These are phyloP conservation scores for Hericium coralloides DNA, from an alignment of 768 basidiomycete species.

Conservation along the genomic window DNA sequence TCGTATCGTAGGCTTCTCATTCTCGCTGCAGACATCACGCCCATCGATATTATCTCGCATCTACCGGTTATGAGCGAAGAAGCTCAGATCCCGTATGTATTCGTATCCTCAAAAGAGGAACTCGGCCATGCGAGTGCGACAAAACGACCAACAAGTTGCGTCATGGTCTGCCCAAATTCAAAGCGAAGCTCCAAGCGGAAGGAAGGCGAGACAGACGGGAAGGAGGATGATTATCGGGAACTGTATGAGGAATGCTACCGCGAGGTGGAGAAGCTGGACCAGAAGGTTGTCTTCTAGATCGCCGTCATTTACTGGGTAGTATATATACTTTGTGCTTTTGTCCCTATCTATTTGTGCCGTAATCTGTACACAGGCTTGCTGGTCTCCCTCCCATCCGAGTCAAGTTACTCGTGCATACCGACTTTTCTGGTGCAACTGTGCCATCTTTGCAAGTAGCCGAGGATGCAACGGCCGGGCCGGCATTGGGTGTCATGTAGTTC, in stretches of 20 bases:
- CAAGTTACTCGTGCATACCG: too few species aligned
- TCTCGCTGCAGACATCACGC: conserved; percentile 94
- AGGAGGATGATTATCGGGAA: conserved; percentile 81
- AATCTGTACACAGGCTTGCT: too few species aligned
- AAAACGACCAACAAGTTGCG: conserved; percentile 96
- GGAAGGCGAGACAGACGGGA: conserved; percentile 46
- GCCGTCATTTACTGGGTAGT: conserved; percentile 7
- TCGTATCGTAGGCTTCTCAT: conserved; percentile 57
- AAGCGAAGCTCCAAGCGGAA: conserved; percentile 65
- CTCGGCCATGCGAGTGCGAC: conserved; percentile 93
- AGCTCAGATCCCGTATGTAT: conserved; percentile 82
- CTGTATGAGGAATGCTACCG: conserved; percentile 77
- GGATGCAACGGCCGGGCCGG: not conserved
- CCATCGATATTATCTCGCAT: conserved; percentile 97
- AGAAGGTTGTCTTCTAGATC: conserved; percentile 38
- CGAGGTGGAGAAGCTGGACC: conserved; percentile 80
- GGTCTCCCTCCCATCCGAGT: too few species aligned
- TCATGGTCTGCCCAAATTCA: conserved; percentile 83
- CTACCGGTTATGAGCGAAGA: conserved; percentile 93
- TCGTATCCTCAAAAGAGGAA: conserved; percentile 89
- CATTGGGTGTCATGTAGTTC: not conserved
- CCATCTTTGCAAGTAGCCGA: too few species aligned
- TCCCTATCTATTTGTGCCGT: not conserved
- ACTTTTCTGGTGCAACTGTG: too few species aligned
- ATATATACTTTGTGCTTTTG: not conserved